Evolutionary conservation across 257 asterid genomes (phyloP), one percentile per base, ranked within the genome.

Genomic region (Jacaranda mimosifolia): DNA sequence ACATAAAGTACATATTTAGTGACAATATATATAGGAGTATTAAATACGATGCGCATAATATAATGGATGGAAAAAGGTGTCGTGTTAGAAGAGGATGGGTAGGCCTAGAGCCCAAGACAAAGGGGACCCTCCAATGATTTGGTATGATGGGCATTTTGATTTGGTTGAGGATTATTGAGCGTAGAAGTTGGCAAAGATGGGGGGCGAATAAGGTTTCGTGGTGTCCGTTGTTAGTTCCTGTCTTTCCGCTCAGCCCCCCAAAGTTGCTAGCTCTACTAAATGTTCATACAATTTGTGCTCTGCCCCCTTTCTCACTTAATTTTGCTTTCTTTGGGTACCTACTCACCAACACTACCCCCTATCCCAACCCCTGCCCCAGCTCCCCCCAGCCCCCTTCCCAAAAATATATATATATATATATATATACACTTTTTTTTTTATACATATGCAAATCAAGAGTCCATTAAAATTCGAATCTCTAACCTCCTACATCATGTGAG

Each of bases 241-340:
- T 68, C 70, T 84, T 87, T 84, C 49, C 88, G 89, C 87, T 79
- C 83, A 87, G 82, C 91, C 91, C 71, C 39, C 77, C 79, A 40
- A 40, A 57, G 83, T 71, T 78, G 42, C 71, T 45, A 21, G n/a
- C 17, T 62, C 43, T 21, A 48, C 35, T 21, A 12, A 6, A 9
- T 59, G 48, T 14, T 66, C 80, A 53, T 21, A 64, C 46, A 3
- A 45, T 52, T 76, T 66, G 68, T 15, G 40, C 55, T 21, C 60
- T 8, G 7, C 3, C 38, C 69, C 57, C 15, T 17, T 45, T 18
- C 39, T 17, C 42, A 4, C 19, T 39, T 46, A 45, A 9, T 11
- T 14, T 21, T n/a, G n/a, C 45, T 46, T 68, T 56, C 57, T 36
- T 58, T 57, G 76, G 56, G 40, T 15, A 74, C 68, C 80, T 74